Conservation (phyloP, 345 rosid genomes). For the Camelina hispida region DNA sequence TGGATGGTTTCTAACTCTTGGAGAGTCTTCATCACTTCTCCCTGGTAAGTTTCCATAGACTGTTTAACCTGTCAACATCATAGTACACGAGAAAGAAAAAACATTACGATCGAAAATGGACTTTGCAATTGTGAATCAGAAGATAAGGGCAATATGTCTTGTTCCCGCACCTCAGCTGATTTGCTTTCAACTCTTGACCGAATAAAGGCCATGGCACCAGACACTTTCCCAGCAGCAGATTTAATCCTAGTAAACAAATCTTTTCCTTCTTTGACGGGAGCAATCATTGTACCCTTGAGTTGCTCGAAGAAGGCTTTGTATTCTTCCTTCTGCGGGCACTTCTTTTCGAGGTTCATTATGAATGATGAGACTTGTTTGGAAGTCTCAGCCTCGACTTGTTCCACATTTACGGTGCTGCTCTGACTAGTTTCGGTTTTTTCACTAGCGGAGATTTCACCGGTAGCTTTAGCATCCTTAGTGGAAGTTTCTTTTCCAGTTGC, state of each 20-base stretch:
- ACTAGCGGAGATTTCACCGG: conserved; percentile 4
- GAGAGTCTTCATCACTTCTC: conserved; percentile 30
- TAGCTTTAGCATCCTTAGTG: not conserved
- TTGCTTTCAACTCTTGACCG: conserved; percentile 29
- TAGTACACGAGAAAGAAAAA: not conserved
- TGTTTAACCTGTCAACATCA: not conserved
- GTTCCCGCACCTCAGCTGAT: conserved; percentile 30
- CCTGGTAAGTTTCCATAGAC: conserved; percentile 22
- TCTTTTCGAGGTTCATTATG: conserved; percentile 40
- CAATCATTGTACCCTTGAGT: conserved; percentile 35
- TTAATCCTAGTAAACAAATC: conserved; percentile 13
- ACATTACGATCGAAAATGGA: not conserved
- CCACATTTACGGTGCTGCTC: not conserved
- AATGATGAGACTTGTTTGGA: conserved; percentile 23
- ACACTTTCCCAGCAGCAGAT: conserved; percentile 21
- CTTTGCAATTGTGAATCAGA: not conserved
- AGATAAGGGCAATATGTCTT: not conserved
- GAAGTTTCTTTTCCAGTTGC: not conserved
- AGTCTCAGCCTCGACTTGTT: conserved; percentile 24
- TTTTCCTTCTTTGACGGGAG: not conserved
- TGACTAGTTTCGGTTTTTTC: not conserved
- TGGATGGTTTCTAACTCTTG: conserved; percentile 33
- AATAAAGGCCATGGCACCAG: conserved; percentile 31
- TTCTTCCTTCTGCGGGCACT: conserved; percentile 41
- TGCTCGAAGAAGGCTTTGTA: conserved; percentile 39